Conservation (phyloP, 192 early-diverging fungal genomes). For the Phycomyces blakesleeanus region DNA sequence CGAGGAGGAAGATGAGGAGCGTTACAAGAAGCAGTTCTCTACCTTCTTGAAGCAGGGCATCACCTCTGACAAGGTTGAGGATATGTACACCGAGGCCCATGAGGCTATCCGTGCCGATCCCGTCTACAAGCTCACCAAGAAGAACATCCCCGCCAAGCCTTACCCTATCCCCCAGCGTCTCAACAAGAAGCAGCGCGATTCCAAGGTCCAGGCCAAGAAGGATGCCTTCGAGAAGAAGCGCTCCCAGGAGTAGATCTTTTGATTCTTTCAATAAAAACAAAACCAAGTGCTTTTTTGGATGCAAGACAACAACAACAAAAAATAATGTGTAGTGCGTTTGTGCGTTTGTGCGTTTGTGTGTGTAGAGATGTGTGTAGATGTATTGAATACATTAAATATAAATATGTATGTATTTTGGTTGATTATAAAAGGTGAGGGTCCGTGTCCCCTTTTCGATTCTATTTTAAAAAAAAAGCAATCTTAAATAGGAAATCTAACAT, state of each 20-base stretch:
- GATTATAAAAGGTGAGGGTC: too few species aligned
- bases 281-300: too few species aligned
- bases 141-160: slow-evolving; percentile 54
- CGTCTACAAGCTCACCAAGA: slow-evolving; percentile 64
- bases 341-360: too few species aligned
- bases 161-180: slow-evolving; percentile 54
- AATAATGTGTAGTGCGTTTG: too few species aligned
- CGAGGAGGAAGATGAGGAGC: slow-evolving; percentile 98
- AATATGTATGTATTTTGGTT: too few species aligned
- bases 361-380: too few species aligned
- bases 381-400: too few species aligned
- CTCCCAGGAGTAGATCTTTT: neutral
- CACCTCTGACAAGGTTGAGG: slow-evolving; percentile 88
- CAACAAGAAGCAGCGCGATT: slow-evolving; percentile 89
- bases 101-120: slow-evolving; percentile 91
- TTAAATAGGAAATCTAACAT: too few species aligned
- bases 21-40: slow-evolving; percentile 94
- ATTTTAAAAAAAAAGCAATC: too few species aligned
- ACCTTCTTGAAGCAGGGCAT: slow-evolving; percentile 87
- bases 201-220: slow-evolving; percentile 87
- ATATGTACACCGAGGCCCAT: slow-evolving; percentile 91
- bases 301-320: too few species aligned
- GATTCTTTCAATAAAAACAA: too few species aligned
- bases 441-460: too few species aligned
- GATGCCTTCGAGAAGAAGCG: slow-evolving; percentile 31